phyloP scores from a whole-genome alignment of 371 early-diverging fungal species.

The Capillidium heterosporum region DNA sequence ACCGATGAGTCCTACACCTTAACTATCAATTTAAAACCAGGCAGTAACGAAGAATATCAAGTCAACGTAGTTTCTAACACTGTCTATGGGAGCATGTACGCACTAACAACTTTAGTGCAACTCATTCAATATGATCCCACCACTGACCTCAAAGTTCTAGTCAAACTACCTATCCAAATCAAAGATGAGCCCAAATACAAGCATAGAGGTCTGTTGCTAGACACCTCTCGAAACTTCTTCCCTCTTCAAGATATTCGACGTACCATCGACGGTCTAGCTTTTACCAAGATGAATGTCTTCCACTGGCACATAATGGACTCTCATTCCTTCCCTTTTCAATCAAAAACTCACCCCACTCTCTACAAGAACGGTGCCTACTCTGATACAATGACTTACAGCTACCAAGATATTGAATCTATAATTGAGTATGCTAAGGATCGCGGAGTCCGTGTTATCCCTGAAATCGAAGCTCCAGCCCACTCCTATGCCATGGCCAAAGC shows the following conservation, averaged over 20 bases:
- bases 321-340: conserved; percentile 51
- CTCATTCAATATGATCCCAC: no score
- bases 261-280: conserved; percentile 49
- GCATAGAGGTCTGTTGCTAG: conserved; percentile 59
- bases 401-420: conserved; percentile 31
- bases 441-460: conserved; percentile 56
- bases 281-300: conserved; percentile 61
- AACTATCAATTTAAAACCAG: no score
- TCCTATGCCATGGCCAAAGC: conserved; percentile 20
- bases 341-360: conserved; percentile 34
- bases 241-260: conserved; percentile 31
- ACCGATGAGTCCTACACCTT: no score
- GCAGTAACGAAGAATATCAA: no score
- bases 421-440: conserved; percentile 38
- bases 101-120: no score
- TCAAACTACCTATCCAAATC: conserved; percentile 48
- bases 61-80: no score
- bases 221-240: conserved; percentile 60
- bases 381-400: conserved; percentile 42
- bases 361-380: conserved; percentile 24
- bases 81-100: no score
- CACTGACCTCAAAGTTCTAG: no score
- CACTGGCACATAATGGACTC: conserved; percentile 73
- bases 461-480: conserved; percentile 67
- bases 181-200: conserved; percentile 39